These are phyloP conservation scores for Zymoseptoria ardabiliae DNA, from an alignment of 2,329 filamentous ascomycete species.

Conservation along the genomic window DNA sequence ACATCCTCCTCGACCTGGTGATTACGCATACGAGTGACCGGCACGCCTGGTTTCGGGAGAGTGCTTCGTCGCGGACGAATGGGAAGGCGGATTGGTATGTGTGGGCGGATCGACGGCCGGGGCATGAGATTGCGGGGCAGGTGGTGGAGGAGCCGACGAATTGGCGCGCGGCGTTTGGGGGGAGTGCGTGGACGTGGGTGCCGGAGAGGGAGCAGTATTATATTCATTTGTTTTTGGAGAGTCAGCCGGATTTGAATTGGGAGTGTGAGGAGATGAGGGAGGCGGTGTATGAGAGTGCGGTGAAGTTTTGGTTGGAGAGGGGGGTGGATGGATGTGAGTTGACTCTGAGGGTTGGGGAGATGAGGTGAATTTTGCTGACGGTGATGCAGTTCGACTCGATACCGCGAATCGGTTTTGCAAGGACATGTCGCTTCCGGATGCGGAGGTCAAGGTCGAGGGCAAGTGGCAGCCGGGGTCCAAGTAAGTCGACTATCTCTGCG, in stretches of 20 bases:
- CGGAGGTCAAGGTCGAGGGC: slow-evolving; percentile 11
- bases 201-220: slow-evolving; percentile 68
- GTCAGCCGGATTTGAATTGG: slow-evolving; percentile 85
- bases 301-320: slow-evolving; percentile 64
- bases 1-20: slow-evolving; percentile 66
- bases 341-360: slow-evolving; percentile 9
- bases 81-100: slow-evolving; percentile 51
- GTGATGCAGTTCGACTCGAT: slow-evolving; percentile 20
- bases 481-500: not conserved
- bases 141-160: slow-evolving; percentile 62
- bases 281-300: slow-evolving; percentile 57
- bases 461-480: slow-evolving; percentile 16
- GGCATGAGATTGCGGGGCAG: slow-evolving; percentile 11
- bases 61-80: slow-evolving; percentile 42
- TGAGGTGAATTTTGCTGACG: not conserved
- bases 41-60: slow-evolving; percentile 54
- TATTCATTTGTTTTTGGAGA: slow-evolving; percentile 64
- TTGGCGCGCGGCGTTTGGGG: slow-evolving; percentile 58
- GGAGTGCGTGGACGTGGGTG: slow-evolving; percentile 62
- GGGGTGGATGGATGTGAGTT: slow-evolving; percentile 47
- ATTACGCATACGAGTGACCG: slow-evolving; percentile 68
- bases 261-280: slow-evolving; percentile 60
- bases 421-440: slow-evolving; percentile 19
- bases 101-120: slow-evolving; percentile 45
- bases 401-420: slow-evolving; percentile 22